Base-by-base conservation (phyloP, 2,329 filamentous ascomycete genomes). In the Microthyrium microscopicum region DNA sequence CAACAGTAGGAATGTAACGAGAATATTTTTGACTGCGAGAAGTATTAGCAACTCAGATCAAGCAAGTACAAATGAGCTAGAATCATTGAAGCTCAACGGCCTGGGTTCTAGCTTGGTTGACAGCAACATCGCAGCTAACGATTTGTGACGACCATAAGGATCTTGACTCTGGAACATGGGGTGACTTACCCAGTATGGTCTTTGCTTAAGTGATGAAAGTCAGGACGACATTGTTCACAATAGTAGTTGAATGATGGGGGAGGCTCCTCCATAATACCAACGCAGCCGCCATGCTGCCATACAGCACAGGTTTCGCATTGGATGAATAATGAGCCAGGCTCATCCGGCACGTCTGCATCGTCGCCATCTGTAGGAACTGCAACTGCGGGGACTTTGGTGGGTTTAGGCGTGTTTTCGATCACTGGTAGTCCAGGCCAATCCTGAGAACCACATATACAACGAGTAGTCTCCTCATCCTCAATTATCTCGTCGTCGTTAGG, bases 251-350 rank as follows among this genome's bases (percentile, higher is more conserved):
- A 87, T 7, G 89, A 89, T 43, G 82, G 87, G 53, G 79, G 77
- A 44, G 81, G 77, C 56, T 93, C 87, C 44, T 89, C 89, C 61
- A 92, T 84, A 49, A 98, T 93, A 39, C 89, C 87, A 39, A 98
- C 87, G 51, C 89, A 98, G 39, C 85, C 87, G 47, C 89, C 89
- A 53, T 98, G 89, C 55, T 98, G 89, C 89, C 87, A 98, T 41
- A 95, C 89, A 53, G 92, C 91, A 64, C 89, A 98, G 42, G 81
- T 67, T 58, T 95, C 89, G 68, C 89, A 98, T 62, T 95, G 87
- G 44, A 98, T 85, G 57, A 94, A 98, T 57, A 95, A 78, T 33
- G 85, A 87, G 28, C 87, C 89, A 43, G 87, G 68, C 43, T 95
- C 87, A 48, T 93, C 84, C 20, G 75, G 72, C 41, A 82, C 64